Evolutionary conservation across 257 asterid genomes (phyloP), one percentile per base, ranked within the genome.

Genomic region (Solanum piurae): DNA sequence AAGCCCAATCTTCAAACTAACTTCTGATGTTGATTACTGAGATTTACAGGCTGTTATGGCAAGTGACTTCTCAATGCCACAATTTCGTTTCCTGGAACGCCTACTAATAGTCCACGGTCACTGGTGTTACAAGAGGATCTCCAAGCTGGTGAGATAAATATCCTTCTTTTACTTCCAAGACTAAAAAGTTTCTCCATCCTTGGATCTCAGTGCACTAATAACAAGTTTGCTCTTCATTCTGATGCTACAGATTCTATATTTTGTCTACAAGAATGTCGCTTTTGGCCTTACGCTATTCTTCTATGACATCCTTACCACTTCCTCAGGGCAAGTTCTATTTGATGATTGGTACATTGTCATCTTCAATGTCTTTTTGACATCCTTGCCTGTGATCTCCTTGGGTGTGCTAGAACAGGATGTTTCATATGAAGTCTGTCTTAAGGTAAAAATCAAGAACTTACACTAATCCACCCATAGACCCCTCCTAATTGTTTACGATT

Each of bases 381-480:
- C 99, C 23, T 90, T 97, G 91, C 99, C 99, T 2, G 99, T 96
- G 87, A 95, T 97, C 92, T 92, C 99, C 9, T 96, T 96, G 21
- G 99, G 99, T 76, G 99, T 95, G 52, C 95, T 97, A 36, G 99
- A 97, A 86, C 99, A 97, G 83, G 99, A 97, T n/a, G 99, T 97
- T 8, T 95, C 96, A 88, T 97, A 98, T 46, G 98, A 96, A 89
- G 94, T 97, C 52, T 97, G 99, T 94, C 89, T 96, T 91, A 98
- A 97, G 99, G 99, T 97, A 86, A 58, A 96, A 42, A 82, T 18
- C 11, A 82, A 82, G 69, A 49, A 82, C 86, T 82, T 29, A 29
- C 38, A 33, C 9, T 13, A 9, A 25, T 86, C 86, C 25, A 4
- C 83, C 87, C 84, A 21, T 20, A 6, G 20, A 52, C 23, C 77